Conservation (phyloP, 129 eudicot species). For the Flaveria sonorensis region DNA sequence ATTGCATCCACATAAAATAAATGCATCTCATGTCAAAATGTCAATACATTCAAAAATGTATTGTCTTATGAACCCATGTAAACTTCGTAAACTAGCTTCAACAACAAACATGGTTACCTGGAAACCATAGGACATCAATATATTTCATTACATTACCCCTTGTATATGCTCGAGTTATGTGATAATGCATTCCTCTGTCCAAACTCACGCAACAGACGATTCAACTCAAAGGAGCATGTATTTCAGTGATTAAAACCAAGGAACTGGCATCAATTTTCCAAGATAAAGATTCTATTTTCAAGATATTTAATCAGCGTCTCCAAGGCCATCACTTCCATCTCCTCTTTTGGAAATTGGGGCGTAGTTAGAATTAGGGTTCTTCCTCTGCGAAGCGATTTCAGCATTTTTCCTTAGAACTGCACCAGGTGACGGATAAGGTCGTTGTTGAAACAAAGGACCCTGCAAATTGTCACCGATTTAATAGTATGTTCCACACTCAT, state of each 20-base stretch:
- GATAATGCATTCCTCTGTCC: not conserved
- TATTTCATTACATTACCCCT: not conserved
- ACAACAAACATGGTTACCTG: not conserved
- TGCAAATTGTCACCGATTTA: conserved; percentile 36
- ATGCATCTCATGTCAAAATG: not conserved
- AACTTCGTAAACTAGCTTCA: not conserved
- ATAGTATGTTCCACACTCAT: conserved; percentile 5
- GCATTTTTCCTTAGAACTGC: conserved; percentile 94
- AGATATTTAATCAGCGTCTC: conserved; percentile 77
- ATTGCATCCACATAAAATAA: not conserved
- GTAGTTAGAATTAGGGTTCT: conserved; percentile 63
- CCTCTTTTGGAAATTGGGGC: conserved; percentile 94
- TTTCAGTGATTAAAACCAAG: not conserved
- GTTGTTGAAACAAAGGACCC: conserved; percentile 98
- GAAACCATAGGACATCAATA: not conserved
- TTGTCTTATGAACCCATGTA: not conserved
- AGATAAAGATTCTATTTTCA: not conserved
- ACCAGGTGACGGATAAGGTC: conserved; percentile 99
- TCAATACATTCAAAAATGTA: not conserved
- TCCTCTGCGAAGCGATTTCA: conserved; percentile 77
- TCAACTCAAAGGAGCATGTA: not conserved
- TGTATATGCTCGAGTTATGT: not conserved
- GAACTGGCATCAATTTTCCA: not conserved
- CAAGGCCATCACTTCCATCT: conserved; percentile 98
- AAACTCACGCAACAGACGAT: not conserved